Percentiles rank a stretch among this genome's conserved stretches.
phyloP scores from a whole-genome alignment of 2,329 filamentous ascomycete genomes.

The Ambrosiella beaveri region DNA sequence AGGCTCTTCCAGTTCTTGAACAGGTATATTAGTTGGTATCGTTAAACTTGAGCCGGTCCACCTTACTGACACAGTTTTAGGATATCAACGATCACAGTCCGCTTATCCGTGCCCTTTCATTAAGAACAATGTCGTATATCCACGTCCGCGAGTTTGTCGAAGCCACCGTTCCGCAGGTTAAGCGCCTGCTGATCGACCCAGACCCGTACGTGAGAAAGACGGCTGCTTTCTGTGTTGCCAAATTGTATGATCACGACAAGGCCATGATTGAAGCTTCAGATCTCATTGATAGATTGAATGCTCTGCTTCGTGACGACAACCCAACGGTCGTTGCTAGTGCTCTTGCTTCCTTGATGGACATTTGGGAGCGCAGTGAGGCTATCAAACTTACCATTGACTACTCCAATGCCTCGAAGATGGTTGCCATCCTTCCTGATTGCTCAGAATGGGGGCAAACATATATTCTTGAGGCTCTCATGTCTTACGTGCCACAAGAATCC shows the following conservation, averaged over 20 bases:
- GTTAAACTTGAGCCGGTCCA: background rate
- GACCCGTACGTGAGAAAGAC: slow-evolving; percentile 98
- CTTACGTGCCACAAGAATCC: slow-evolving; percentile 85
- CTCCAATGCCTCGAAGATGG: slow-evolving; percentile 91
- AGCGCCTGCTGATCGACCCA: slow-evolving; percentile 62
- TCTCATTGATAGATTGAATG: slow-evolving; percentile 79
- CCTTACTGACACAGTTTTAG: slow-evolving; percentile 25
- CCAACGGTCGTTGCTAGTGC: slow-evolving; percentile 94
- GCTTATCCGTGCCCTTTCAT: slow-evolving; percentile 73
- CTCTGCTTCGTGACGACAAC: slow-evolving; percentile 84
- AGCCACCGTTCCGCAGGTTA: slow-evolving; percentile 69
- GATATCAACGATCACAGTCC: slow-evolving; percentile 92
- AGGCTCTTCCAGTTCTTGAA: slow-evolving; percentile 75
- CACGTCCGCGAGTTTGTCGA: slow-evolving; percentile 94
- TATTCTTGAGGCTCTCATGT: slow-evolving; percentile 93
- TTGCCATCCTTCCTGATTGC: slow-evolving; percentile 88
- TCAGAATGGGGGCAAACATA: slow-evolving; percentile 99
- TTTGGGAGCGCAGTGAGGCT: slow-evolving; percentile 93
- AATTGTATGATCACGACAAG: slow-evolving; percentile 92
- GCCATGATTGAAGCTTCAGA: slow-evolving; percentile 79
- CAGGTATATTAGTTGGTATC: slow-evolving; percentile 21
- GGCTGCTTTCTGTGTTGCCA: slow-evolving; percentile 87
- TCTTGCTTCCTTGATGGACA: slow-evolving; percentile 80
- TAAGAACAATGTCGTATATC: slow-evolving; percentile 93
- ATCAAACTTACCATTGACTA: slow-evolving; percentile 99